phyloP scores from a whole-genome alignment of 73 alveolate species.

The Tetrahymena malaccensis region DNA sequence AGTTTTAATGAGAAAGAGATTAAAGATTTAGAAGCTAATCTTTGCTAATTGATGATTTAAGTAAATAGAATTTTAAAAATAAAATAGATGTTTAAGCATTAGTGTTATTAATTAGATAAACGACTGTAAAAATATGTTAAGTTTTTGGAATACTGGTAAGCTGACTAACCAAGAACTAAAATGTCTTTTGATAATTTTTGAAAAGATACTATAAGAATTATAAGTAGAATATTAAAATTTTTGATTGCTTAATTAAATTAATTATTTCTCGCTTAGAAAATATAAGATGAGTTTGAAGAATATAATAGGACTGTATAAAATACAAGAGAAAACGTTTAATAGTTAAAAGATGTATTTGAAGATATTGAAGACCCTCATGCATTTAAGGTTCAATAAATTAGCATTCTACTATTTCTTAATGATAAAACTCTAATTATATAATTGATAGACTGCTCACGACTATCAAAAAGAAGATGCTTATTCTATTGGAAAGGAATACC shows the following conservation, averaged over 20 bases:
- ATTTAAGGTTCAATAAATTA: neutral
- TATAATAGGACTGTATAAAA: neutral
- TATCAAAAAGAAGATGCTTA: neutral
- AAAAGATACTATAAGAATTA: neutral
- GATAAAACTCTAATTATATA: too few species aligned
- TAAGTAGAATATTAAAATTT: neutral
- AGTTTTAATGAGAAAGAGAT: neutral
- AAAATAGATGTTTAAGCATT: neutral
- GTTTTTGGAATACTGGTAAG: neutral
- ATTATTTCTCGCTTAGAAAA: neutral
- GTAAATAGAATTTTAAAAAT: neutral
- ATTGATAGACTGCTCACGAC: neutral
- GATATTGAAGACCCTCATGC: neutral
- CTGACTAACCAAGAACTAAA: neutral
- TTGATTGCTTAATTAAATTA: neutral
- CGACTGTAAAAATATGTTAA: neutral
- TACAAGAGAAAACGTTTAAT: neutral
- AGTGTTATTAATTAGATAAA: neutral
- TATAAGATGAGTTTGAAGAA: neutral
- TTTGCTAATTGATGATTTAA: neutral
- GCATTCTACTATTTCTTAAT: too few species aligned
- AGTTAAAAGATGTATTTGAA: neutral
- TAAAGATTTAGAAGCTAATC: neutral
- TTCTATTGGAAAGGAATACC: slow-evolving; percentile 32
- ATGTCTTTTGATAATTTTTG: neutral